Evolutionary conservation across 2,329 filamentous ascomycete species (phyloP).

Genomic region (Westerdykella aurantiaca): DNA sequence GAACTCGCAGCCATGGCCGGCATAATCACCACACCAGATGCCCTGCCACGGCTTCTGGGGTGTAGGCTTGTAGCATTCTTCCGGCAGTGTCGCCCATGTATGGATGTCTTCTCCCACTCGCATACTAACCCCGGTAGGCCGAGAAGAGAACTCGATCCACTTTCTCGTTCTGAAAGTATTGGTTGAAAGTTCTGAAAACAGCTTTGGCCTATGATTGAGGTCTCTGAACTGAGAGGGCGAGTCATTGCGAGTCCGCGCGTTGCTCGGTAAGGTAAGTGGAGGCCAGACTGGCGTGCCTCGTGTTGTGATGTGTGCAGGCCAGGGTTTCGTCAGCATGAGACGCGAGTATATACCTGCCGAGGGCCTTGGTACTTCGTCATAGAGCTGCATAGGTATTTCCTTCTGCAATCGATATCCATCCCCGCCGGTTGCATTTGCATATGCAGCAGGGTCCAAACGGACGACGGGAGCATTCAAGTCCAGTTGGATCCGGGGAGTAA

Average conservation of each 20-base stretch:
- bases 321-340: conserved; percentile 58
- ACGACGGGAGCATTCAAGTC: conserved; percentile 68
- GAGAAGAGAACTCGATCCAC: conserved; percentile 62
- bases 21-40: conserved; percentile 90
- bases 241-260: conserved; percentile 51
- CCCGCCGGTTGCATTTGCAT: conserved; percentile 16
- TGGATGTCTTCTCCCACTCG: conserved; percentile 50
- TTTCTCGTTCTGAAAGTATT: conserved; percentile 67
- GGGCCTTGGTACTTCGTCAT: conserved; percentile 11
- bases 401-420: conserved; percentile 40
- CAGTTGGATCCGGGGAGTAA: conserved; percentile 63
- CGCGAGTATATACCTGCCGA: conserved; percentile 53
- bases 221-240: conserved; percentile 42
- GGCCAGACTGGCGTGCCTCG: conserved; percentile 60
- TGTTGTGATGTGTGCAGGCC: conserved; percentile 40
- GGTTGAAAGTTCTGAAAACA: conserved; percentile 58
- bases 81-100: conserved; percentile 68
- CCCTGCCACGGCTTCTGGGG: conserved; percentile 75
- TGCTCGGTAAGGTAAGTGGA: conserved; percentile 61
- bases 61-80: conserved; percentile 73
- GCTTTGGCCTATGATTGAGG: conserved; percentile 46
- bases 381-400: conserved; percentile 48
- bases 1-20: conserved; percentile 83
- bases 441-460: conserved; percentile 33
- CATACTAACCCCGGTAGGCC: conserved; percentile 26